A percentile compares a stretch with the other conserved stretches of the same genome.
Evolutionary conservation across 306 rosid genomes (phyloP).

Genomic region (Malus sieversii): DNA sequence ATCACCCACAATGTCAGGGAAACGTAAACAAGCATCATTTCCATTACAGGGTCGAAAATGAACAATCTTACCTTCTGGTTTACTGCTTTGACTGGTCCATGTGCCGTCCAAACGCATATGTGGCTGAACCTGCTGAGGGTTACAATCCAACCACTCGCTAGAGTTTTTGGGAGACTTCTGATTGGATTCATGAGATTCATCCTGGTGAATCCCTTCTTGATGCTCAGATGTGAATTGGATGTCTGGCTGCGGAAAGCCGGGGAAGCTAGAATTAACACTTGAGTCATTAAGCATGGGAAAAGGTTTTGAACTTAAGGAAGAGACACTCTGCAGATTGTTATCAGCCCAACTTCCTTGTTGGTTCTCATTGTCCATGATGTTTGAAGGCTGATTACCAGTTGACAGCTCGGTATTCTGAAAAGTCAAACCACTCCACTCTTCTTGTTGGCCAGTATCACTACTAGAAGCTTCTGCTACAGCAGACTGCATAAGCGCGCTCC

Average conservation of each 20-base stretch:
- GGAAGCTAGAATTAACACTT: constrained; percentile 33
- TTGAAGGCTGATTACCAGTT: constrained; percentile 43
- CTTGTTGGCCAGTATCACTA: constrained; percentile 50
- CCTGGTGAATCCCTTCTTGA: constrained; percentile 25
- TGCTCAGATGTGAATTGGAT: constrained; percentile 28
- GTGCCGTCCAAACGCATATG: constrained; percentile 21
- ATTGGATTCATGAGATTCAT: constrained; percentile 33
- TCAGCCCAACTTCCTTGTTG: constrained; percentile 41
- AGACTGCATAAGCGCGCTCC: constrained; percentile 66
- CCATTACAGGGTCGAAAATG: neutral
- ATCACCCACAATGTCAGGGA: constrained; percentile 8
- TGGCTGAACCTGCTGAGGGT: constrained; percentile 23
- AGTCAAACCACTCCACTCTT: constrained; percentile 64
- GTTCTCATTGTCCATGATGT: constrained; percentile 40
- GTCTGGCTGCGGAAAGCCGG: constrained; percentile 43
- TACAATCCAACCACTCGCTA: constrained; percentile 29
- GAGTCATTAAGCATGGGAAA: constrained; percentile 36
- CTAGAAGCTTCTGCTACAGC: constrained; percentile 66
- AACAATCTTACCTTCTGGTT: constrained; percentile 32
- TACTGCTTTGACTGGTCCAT: constrained; percentile 28
- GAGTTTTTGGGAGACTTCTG: constrained; percentile 25
- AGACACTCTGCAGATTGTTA: constrained; percentile 36
- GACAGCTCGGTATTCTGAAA: constrained; percentile 50
- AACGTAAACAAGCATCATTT: neutral
- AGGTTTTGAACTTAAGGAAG: constrained; percentile 39